phyloP scores from a whole-genome alignment of 306 rosid species.

The Gleditsia sinensis region DNA sequence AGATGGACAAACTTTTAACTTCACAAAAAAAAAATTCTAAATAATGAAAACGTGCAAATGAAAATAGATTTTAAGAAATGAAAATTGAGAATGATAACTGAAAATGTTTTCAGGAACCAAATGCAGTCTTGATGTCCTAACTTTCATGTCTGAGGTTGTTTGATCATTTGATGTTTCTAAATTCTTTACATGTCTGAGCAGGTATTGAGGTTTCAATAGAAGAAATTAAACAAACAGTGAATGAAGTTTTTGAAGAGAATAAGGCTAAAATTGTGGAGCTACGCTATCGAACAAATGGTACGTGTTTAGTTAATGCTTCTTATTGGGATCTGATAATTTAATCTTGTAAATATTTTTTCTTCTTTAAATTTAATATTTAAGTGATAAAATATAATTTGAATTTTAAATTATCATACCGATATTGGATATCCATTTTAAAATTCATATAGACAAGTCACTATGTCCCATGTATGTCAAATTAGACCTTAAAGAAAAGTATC shows the following conservation, averaged over 20 bases:
- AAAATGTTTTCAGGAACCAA: too few relatives aligned
- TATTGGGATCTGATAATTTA: neutral
- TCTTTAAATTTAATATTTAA: neutral
- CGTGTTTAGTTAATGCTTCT: neutral
- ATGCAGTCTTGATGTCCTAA: neutral
- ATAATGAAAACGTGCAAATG: too few relatives aligned
- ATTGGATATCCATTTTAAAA: neutral
- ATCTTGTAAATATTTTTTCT: neutral
- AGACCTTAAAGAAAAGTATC: neutral
- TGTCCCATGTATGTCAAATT: neutral
- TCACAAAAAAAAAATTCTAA: too few relatives aligned
- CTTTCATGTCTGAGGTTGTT: slow-evolving; percentile 3
- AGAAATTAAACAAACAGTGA: slow-evolving; percentile 60
- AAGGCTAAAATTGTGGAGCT: slow-evolving; percentile 66
- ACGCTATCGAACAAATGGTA: slow-evolving; percentile 77
- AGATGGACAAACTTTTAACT: too few relatives aligned
- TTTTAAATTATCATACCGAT: neutral
- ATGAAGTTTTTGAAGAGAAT: slow-evolving; percentile 72
- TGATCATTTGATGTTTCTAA: slow-evolving; percentile 5
- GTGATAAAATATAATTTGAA: neutral
- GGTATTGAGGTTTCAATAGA: slow-evolving; percentile 82
- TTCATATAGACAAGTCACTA: neutral
- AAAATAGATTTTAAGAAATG: too few relatives aligned
- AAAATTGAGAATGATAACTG: too few relatives aligned
- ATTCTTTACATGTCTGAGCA: slow-evolving; percentile 33